Evolutionary conservation across 768 basidiomycete genomes (phyloP), one percentile per base, ranked within the genome.

Genomic region (Russula vinacea): DNA sequence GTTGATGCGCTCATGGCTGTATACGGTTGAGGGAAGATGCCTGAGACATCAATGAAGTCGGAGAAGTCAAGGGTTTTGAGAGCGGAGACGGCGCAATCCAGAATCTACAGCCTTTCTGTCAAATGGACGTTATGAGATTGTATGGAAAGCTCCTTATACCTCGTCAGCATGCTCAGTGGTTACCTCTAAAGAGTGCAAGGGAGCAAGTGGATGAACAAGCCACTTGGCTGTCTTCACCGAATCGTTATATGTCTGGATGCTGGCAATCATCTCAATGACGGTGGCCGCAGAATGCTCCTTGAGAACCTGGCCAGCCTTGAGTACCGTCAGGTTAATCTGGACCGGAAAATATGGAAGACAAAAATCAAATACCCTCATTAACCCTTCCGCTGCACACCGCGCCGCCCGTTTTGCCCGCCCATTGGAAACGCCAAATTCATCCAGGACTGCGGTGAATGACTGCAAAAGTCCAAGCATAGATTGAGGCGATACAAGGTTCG

Each of bases 391-490:
- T 11, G 90, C 89, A 73, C 91, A 91, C 11, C 91, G 74, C 0
- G 87, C 90, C 0, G 92, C 90, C 52, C 84, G 81, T 74, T 91
- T 88, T 2, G 89, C 92, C 19, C 92, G 84, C n/a, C 87, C 85
- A 67, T 89, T 85, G 5, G 92, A 92, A 2, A 92, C 90, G 53
- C 89, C 90, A 61, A 94, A 92, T 71, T 94, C 93, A 70, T 94
- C 91, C 22, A 97, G 78, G 3, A 96, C 95, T 1, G 88, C 81
- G 3, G 87, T 85, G 73, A 97, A 92, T 0, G 94, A 89, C 67
- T 88, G 86, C 29, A 97, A 80, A 33, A 97, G 83, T 8, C 85
- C 81, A 50, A 89, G 78, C 80, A 98, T 84, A 3, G 94, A 95
- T 10, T 87, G 83, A 0, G 85, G 73, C 2, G 90, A 86, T 56